These are phyloP conservation scores for Mortierella sp. DNA, from an alignment of 371 early-diverging fungal species.

Conservation along the genomic window DNA sequence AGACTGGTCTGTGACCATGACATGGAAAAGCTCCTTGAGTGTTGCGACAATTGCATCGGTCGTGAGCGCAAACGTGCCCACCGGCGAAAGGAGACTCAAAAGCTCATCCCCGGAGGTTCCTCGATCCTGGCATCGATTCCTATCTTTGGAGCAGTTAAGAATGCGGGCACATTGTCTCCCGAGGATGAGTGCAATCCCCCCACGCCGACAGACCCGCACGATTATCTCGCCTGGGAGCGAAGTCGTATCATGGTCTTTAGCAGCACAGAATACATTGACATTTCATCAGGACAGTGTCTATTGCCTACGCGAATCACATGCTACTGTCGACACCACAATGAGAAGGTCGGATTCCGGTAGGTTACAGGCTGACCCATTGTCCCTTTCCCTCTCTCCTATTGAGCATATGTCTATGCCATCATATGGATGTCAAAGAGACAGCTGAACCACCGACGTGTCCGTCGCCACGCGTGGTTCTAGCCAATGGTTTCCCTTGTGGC, in stretches of 20 bases:
- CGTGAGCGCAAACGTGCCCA: conserved; percentile 59
- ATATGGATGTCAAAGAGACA: too few relatives aligned
- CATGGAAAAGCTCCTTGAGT: conserved; percentile 57
- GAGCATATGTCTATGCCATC: too few relatives aligned
- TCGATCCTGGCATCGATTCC: neutral
- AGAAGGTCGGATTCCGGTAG: conserved; percentile 65
- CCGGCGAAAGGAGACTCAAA: conserved; percentile 3
- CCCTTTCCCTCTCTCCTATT: too few relatives aligned
- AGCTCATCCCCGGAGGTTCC: neutral
- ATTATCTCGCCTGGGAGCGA: conserved; percentile 3
- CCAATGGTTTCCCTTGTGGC: neutral
- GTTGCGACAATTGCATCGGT: conserved; percentile 66
- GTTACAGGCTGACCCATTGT: neutral
- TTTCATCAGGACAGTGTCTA: conserved; percentile 67
- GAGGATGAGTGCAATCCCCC: neutral
- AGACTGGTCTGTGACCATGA: conserved; percentile 67
- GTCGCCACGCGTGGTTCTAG: neutral
- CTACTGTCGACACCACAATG: conserved; percentile 75
- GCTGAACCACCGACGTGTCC: too few relatives aligned
- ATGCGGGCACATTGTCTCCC: neutral
- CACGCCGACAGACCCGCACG: neutral
- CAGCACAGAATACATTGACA: conserved; percentile 54
- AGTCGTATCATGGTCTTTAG: conserved; percentile 4
- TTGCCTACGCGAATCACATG: conserved; percentile 75
- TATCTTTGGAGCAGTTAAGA: neutral